Conservation (phyloP, 1,284 basidiomycete genomes). For the Laetiporus sulphureus region DNA sequence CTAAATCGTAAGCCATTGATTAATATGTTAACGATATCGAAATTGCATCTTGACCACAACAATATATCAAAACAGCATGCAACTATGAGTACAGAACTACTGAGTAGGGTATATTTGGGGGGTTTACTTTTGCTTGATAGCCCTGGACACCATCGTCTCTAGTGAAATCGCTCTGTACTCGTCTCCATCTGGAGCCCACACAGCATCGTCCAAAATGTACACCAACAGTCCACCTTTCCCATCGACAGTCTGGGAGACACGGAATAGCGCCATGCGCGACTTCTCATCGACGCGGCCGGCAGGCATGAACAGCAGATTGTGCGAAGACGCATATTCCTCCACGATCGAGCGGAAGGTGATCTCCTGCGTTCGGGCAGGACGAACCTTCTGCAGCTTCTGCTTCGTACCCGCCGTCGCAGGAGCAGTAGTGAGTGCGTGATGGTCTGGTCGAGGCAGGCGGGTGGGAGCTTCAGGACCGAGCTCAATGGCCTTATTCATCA, state of each 20-base stretch:
- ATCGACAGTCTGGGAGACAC: conserved; percentile 70
- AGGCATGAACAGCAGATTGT: conserved; percentile 87
- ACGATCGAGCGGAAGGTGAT: conserved; percentile 90
- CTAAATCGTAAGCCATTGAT: too few relatives aligned
- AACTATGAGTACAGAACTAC: too few relatives aligned
- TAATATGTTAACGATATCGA: too few relatives aligned
- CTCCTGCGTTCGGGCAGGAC: conserved; percentile 50
- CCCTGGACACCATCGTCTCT: conserved; percentile 67
- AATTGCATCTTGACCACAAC: too few relatives aligned
- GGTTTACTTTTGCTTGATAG: conserved; percentile 27
- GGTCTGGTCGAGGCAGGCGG: conserved; percentile 61
- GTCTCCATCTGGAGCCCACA: conserved; percentile 64
- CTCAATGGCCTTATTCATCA: conserved; percentile 91
- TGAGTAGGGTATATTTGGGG: too few relatives aligned
- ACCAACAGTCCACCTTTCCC: conserved; percentile 82
- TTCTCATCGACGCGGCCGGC: conserved; percentile 75
- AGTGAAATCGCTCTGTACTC: conserved; percentile 57
- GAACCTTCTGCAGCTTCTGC: conserved; percentile 26
- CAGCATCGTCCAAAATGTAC: conserved; percentile 84
- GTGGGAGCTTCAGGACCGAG: conserved; percentile 70
- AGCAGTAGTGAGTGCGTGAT: conserved; percentile 26
- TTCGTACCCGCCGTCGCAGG: conserved; percentile 20
- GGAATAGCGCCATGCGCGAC: conserved; percentile 83
- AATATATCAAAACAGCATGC: too few relatives aligned
- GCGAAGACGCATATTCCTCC: conserved; percentile 77